phyloP scores from a whole-genome alignment of 208 protist species.

The Acanthamoeba triangularis region DNA sequence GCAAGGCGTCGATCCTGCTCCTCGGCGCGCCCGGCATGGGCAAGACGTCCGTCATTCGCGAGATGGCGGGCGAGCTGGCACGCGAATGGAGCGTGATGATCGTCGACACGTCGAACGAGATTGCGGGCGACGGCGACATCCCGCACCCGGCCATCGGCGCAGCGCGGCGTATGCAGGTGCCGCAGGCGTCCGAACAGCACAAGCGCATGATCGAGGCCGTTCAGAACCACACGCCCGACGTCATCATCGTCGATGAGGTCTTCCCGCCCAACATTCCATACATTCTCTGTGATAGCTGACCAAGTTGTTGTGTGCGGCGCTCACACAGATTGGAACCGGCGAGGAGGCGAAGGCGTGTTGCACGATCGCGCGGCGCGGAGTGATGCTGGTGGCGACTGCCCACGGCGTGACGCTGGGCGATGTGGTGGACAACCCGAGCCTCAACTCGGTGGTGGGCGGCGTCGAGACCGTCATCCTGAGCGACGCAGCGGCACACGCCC shows the following conservation, averaged over 20 bases:
- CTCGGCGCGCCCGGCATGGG: slow-evolving; percentile 95
- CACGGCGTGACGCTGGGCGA: slow-evolving; percentile 93
- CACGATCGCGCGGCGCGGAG: slow-evolving; percentile 90
- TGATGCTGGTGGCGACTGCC: slow-evolving; percentile 94
- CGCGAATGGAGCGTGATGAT: slow-evolving; percentile 91
- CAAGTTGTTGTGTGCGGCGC: slow-evolving; percentile 83
- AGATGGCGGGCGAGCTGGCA: slow-evolving; percentile 93
- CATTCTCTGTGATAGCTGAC: slow-evolving; percentile 72
- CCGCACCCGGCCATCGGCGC: slow-evolving; percentile 94
- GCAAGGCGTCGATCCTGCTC: slow-evolving; percentile 92
- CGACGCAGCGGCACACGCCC: slow-evolving; percentile 92
- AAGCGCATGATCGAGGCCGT: slow-evolving; percentile 94
- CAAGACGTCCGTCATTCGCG: slow-evolving; percentile 96
- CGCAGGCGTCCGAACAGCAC: slow-evolving; percentile 89
- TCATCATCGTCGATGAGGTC: slow-evolving; percentile 97
- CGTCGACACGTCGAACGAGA: slow-evolving; percentile 97
- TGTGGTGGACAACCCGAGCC: slow-evolving; percentile 93
- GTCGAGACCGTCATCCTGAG: slow-evolving; percentile 94
- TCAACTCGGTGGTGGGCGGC: slow-evolving; percentile 93
- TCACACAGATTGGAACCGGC: slow-evolving; percentile 87
- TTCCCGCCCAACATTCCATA: background rate
- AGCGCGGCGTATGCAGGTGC: slow-evolving; percentile 95
- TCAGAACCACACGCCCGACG: slow-evolving; percentile 96
- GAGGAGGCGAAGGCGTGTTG: slow-evolving; percentile 93
- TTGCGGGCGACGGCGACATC: slow-evolving; percentile 94